Evolutionary conservation across 371 early-diverging fungal genomes (phyloP), one percentile per base, ranked within the genome.

Genomic region (Mucor racemosus): DNA sequence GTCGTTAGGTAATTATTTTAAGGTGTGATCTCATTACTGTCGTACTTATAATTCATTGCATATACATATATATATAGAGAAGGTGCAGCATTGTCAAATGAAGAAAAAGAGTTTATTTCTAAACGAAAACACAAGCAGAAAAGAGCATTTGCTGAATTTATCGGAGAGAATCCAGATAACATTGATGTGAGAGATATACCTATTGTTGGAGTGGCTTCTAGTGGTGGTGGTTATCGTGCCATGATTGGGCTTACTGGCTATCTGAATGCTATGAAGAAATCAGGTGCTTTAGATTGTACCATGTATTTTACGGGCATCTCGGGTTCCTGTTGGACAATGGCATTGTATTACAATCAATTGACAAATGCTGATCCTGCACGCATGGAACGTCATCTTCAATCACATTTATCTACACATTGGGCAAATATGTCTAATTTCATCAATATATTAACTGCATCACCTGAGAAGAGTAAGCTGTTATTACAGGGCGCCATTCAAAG

Each of bases 201-300:
- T 1, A 67, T 87, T 0, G 71, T 90, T 34, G 89, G 84, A 6
- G 46, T 91, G 26, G 90, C 91, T 7, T 86, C 88, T 36, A 90
- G 90, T 58, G 91, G 91, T 36, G 91, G 91, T 2, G 91, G 91
- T 1, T 90, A 85, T 67, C 85, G 91, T 3, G 90, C 91, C 14
- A 91, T 91, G 91, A 67, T 91, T 14, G 85, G 86, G 6, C 78
- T 85, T 3, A 66, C 74, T 8, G 91, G 90, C 0, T 89, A 86
- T 60, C 68, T 88, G 64, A 75, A 79, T 6, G 88, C 85, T 0
- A 81, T 87, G 73, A 74, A 88, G 35, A 67, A 85, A 38, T 71
- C 79, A 0, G 91, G 91, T 26, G 41, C 86, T 10, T 76, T 79
- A 38, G 88, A 89, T 56, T 88, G 89, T 66, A 67, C 79, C 7